Base-by-base conservation (phyloP, 768 basidiomycete genomes). In the Phylloporus sp. region DNA sequence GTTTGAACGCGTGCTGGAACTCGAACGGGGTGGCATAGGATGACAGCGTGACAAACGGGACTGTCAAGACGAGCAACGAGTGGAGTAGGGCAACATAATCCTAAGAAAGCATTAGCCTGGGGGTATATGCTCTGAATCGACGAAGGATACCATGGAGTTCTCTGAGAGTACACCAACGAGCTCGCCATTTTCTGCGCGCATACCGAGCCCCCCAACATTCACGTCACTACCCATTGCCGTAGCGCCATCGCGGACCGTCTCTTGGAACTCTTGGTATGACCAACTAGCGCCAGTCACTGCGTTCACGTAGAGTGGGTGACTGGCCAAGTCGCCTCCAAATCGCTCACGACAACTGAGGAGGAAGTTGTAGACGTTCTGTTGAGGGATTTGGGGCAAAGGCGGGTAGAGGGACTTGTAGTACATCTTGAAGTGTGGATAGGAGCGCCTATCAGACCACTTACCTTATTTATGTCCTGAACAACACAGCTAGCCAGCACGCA, bases 121-220 rank as follows among this genome's bases (percentile, higher is more conserved):
- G 44, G 21, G 28, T n/a, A n/a, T n/a, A n/a, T 14, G 46, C 10
- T 27, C 9, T 15, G 8, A 0, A 10, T 24, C 7, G 3, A 22
- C 41, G 29, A 31, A 36, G 15, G 6, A 63, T 64, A 86, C 87
- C 61, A 81, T 58, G 29, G 76, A 81, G 58, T 89, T 90, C 38
- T 82, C 75, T 62, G 78, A 79, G 58, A 87, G 74, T 14, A 90
- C 77, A 6, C 84, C 87, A 17, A 87, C 71, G 20, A 86, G 76
- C 42, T 84, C n/a, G n/a, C n/a, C 81, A 0, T 74, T 68, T 33
- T 68, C 69, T 1, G 63, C 61, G 6, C 63, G 56, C 9, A 89
- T 58, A 0, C 76, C 83, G 1, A 85, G 67, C 0, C 86, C 84
- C 1, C 83, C 83, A 14, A 74, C 60, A 0, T 65, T 53, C 10